Conservation (phyloP, 2,329 filamentous ascomycete species). For the Neocucurbitaria cava region DNA sequence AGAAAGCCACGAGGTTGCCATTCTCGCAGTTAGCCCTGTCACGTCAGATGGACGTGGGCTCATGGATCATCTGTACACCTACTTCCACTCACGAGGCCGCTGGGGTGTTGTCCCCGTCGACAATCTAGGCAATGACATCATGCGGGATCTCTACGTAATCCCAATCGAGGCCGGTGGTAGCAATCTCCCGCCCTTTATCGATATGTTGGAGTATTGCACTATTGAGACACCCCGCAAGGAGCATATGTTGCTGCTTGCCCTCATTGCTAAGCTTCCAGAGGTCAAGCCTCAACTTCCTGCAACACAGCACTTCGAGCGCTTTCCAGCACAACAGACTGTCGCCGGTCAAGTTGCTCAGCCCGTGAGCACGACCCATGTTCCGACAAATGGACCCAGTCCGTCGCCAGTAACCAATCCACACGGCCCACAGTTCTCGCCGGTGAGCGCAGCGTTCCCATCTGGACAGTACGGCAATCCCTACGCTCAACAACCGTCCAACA, state of each 20-base stretch:
- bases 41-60: conserved; percentile 64
- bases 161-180: conserved; percentile 76
- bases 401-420: conserved; percentile 41
- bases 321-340: conserved; percentile 22
- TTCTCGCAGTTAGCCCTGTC: conserved; percentile 73
- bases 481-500: conserved; percentile 17
- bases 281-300: conserved; percentile 37
- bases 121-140: conserved; percentile 69
- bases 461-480: conserved; percentile 33
- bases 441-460: conserved; percentile 32
- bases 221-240: conserved; percentile 76
- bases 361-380: conserved; percentile 27
- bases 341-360: conserved; percentile 21
- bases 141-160: conserved; percentile 90
- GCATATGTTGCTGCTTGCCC: conserved; percentile 80
- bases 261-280: conserved; percentile 69
- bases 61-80: conserved; percentile 82
- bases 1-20: conserved; percentile 80
- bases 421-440: conserved; percentile 44
- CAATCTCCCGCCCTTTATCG: conserved; percentile 81
- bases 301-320: conserved; percentile 34
- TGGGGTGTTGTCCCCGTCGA: conserved; percentile 76
- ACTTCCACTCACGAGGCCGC: conserved; percentile 80
- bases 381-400: conserved; percentile 34
- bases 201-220: conserved; percentile 84